These are phyloP conservation scores for Rosa persica DNA, from an alignment of 306 rosid species.

Conservation along the genomic window DNA sequence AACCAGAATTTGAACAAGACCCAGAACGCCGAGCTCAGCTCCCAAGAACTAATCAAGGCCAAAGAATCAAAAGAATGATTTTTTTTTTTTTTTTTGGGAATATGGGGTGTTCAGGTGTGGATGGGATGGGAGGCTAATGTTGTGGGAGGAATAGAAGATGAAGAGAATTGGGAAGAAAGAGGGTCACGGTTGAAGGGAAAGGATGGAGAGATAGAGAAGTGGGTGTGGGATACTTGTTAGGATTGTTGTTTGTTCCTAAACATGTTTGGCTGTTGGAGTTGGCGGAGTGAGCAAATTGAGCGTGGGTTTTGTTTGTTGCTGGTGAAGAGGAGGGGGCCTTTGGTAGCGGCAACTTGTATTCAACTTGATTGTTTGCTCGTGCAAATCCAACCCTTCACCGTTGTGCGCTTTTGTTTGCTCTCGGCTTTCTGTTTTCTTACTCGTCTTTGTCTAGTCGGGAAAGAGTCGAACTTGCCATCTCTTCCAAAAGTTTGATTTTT, in stretches of 20 bases:
- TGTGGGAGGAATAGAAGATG: background rate
- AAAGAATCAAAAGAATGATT: background rate
- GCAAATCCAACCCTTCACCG: too few species aligned
- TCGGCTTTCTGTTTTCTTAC: too few species aligned
- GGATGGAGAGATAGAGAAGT: background rate
- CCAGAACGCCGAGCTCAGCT: conserved; percentile 11
- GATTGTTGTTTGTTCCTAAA: background rate
- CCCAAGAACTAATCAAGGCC: conserved; percentile 11
- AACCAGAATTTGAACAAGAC: conserved; percentile 4
- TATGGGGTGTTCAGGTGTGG: background rate
- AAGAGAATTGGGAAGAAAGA: background rate
- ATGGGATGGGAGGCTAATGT: background rate
- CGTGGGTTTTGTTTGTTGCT: too few species aligned
- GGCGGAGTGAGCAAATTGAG: background rate
- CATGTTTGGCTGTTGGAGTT: conserved; percentile 14
- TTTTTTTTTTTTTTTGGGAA: too few species aligned
- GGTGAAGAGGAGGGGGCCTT: too few species aligned
- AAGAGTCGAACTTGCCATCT: too few species aligned
- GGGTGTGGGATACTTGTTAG: background rate
- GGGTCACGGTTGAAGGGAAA: conserved; percentile 7
- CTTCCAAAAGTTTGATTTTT: too few species aligned
- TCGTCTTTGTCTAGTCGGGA: too few species aligned
- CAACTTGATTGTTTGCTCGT: too few species aligned
- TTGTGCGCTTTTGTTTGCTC: too few species aligned
- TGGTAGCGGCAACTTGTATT: too few species aligned